A percentile compares a stretch with the other conserved stretches of the same genome.
phyloP scores from a whole-genome alignment of 75 land plant species.

The Selaginella moellendorffii region DNA sequence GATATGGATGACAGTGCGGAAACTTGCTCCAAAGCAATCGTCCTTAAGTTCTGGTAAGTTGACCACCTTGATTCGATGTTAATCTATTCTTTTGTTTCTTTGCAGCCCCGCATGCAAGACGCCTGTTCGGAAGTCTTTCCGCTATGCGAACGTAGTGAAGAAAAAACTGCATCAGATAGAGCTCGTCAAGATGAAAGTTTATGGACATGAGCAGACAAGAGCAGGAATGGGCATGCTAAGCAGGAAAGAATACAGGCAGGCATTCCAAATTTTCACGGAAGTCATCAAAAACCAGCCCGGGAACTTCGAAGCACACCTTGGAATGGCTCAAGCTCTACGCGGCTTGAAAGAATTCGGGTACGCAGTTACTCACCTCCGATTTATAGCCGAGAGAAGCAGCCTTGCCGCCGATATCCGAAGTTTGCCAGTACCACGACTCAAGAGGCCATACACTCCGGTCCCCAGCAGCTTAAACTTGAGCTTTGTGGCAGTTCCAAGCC shows the following conservation, averaged over 20 bases:
- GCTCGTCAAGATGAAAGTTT: conserved; percentile 16
- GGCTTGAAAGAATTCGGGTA: neutral
- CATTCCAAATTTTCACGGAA: neutral
- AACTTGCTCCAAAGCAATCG: neutral
- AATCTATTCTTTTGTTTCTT: neutral
- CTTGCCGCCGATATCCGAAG: neutral
- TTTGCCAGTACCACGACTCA: neutral
- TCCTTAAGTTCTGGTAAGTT: neutral
- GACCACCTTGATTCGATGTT: neutral
- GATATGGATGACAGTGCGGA: conserved; percentile 6
- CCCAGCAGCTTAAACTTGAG: conserved; percentile 12
- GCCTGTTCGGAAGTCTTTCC: conserved; percentile 10
- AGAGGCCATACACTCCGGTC: conserved; percentile 11
- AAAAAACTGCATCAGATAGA: conserved; percentile 13
- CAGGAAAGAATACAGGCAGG: conserved; percentile 1
- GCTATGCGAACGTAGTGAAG: conserved; percentile 19
- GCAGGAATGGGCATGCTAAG: conserved; percentile 5
- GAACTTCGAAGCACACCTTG: conserved; percentile 14
- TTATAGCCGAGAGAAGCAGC: conserved; percentile 10
- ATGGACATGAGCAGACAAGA: conserved; percentile 7
- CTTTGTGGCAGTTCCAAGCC: no score
- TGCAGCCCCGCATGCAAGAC: conserved; percentile 18
- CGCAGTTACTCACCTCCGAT: conserved; percentile 4
- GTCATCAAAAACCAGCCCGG: conserved; percentile 3
- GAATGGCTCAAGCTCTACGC: conserved; percentile 4